phyloP scores from a whole-genome alignment of 176 grass and related monocot species.

The Triticum turgidum region DNA sequence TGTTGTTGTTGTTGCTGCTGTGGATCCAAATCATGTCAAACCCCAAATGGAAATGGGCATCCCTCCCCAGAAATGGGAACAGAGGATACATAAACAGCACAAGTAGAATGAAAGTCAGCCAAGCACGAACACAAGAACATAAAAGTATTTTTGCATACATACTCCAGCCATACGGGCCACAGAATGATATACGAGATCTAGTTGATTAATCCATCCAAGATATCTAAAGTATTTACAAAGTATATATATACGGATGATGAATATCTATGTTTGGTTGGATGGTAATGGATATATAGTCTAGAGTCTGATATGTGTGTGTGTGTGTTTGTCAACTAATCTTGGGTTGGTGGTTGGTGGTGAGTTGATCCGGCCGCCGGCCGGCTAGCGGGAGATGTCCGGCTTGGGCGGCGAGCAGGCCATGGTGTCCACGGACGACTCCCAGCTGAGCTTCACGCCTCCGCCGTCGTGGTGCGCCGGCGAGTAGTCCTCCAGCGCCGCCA shows the following conservation, averaged over 20 bases:
- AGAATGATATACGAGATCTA: too few relatives aligned
- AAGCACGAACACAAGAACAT: too few relatives aligned
- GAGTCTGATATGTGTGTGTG: not conserved
- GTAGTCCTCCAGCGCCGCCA: not conserved
- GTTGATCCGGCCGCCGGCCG: not conserved
- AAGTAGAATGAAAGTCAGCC: not conserved
- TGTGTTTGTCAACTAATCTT: not conserved
- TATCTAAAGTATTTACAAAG: too few relatives aligned
- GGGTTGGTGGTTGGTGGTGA: not conserved
- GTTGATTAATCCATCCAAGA: too few relatives aligned
- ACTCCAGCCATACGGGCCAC: too few relatives aligned
- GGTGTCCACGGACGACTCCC: not conserved
- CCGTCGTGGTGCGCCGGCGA: not conserved
- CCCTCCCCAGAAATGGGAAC: not conserved
- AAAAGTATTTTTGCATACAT: not conserved
- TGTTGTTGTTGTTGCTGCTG: not conserved
- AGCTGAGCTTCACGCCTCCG: not conserved
- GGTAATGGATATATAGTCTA: not conserved
- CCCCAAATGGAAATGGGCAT: not conserved
- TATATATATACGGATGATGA: too few relatives aligned
- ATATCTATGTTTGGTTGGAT: not conserved
- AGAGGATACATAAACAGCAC: not conserved
- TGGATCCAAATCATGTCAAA: not conserved
- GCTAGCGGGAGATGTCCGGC: slow-evolving; percentile 2
- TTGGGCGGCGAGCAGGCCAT: not conserved